Conservation (phyloP, 2,329 filamentous ascomycete genomes). For the Colletotrichum aenigma region DNA sequence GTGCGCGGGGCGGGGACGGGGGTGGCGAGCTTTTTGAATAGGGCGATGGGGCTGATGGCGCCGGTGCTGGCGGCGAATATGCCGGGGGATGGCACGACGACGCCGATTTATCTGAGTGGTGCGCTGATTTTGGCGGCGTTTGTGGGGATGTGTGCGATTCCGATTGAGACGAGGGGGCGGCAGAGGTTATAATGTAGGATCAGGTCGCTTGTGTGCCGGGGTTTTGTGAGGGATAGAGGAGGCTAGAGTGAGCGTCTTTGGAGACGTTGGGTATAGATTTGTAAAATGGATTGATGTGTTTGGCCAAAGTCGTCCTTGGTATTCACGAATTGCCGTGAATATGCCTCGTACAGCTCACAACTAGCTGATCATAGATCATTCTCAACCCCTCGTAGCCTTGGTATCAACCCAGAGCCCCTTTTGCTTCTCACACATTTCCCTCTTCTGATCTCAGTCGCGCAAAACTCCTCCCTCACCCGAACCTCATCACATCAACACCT, state of each 20-base stretch:
- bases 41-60: constrained; percentile 69
- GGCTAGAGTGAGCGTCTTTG: not conserved
- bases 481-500: constrained; percentile 36
- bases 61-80: constrained; percentile 70
- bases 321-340: not conserved
- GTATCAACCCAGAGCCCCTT: too few relatives aligned
- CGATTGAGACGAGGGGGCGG: constrained; percentile 66
- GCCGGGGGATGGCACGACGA: constrained; percentile 60
- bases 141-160: constrained; percentile 62
- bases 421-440: not conserved
- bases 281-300: not conserved
- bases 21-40: constrained; percentile 74
- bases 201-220: not conserved
- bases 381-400: not conserved
- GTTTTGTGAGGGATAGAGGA: not conserved
- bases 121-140: constrained; percentile 63
- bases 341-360: not conserved
- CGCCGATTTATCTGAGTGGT: constrained; percentile 63
- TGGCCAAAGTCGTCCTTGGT: not conserved
- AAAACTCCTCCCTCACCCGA: not conserved
- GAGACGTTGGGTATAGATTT: not conserved
- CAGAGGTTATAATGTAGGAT: constrained; percentile 51
- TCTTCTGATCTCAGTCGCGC: too few relatives aligned
- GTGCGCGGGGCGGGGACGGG: constrained; percentile 75
- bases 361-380: not conserved